Conservation (phyloP, 352 stramenopile species). For the Phytophthora syringae region DNA sequence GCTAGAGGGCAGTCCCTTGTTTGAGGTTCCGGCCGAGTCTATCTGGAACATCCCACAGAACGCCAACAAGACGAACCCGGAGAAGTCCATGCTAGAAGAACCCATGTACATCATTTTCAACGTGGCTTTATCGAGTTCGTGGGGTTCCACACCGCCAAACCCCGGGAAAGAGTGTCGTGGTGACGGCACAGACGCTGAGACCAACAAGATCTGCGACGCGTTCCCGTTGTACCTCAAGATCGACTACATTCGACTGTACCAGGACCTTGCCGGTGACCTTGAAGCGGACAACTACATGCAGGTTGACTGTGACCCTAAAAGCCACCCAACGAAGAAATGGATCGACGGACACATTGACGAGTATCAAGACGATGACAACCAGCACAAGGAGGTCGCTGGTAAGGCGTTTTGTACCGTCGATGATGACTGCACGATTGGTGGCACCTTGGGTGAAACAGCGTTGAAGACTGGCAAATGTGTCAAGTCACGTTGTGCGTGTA, state of each 20-base stretch:
- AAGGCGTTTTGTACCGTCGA: constrained; percentile 63
- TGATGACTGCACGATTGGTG: too few relatives aligned
- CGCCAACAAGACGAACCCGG: constrained; percentile 50
- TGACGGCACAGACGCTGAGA: constrained; percentile 33
- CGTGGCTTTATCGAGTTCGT: constrained; percentile 90
- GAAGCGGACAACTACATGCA: constrained; percentile 46
- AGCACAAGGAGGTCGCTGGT: constrained; percentile 60
- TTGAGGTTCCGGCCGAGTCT: constrained; percentile 67
- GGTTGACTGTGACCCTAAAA: constrained; percentile 47
- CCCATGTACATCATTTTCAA: constrained; percentile 95
- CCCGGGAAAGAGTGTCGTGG: constrained; percentile 32
- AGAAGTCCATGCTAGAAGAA: constrained; percentile 90
- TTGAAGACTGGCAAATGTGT: too few relatives aligned
- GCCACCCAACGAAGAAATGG: constrained; percentile 54
- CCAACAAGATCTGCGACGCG: constrained; percentile 51
- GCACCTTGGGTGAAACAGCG: too few relatives aligned
- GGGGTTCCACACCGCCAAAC: constrained; percentile 37
- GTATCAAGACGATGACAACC: constrained; percentile 62
- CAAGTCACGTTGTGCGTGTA: too few relatives aligned
- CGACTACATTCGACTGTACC: constrained; percentile 90
- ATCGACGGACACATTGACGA: constrained; percentile 54
- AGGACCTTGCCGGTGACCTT: constrained; percentile 50
- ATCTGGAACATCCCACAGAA: constrained; percentile 51
- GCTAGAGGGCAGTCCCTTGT: constrained; percentile 80
- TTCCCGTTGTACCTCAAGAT: constrained; percentile 77